Conservation (phyloP, 2,329 filamentous ascomycete genomes). For the Capronia epimyces region DNA sequence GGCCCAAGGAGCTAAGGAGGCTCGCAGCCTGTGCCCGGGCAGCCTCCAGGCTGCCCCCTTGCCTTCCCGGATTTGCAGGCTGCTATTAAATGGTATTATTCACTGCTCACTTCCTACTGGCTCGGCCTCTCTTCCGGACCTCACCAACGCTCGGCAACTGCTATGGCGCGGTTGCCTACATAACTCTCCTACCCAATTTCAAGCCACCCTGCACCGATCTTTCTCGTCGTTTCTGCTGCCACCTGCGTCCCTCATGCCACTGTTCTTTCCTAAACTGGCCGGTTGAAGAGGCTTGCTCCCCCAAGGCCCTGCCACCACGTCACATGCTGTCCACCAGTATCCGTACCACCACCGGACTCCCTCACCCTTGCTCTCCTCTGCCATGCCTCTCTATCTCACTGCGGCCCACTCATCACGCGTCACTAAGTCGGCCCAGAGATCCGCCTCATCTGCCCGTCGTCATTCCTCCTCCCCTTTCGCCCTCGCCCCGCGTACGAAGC, state of each 20-base stretch:
- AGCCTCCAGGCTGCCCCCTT: background rate
- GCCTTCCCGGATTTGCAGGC: background rate
- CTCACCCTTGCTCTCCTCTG: conserved; percentile 17
- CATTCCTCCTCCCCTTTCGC: conserved; percentile 39
- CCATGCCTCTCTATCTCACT: conserved; percentile 46
- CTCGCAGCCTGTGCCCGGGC: background rate
- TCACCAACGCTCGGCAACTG: background rate
- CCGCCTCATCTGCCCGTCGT: conserved; percentile 27
- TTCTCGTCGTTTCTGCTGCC: background rate
- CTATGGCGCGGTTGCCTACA: too few species aligned
- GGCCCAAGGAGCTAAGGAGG: too few species aligned
- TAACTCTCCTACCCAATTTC: conserved; percentile 21
- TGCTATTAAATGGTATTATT: background rate
- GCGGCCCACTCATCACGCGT: conserved; percentile 45
- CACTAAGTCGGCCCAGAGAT: conserved; percentile 36
- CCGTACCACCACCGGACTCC: background rate
- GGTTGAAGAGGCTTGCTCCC: too few species aligned
- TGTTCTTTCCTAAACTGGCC: background rate
- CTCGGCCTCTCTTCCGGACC: conserved; percentile 6
- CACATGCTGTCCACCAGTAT: background rate
- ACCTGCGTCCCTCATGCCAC: conserved; percentile 8
- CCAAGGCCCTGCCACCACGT: background rate
- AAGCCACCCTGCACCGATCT: background rate
- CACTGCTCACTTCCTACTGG: conserved; percentile 4
- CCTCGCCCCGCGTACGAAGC: conserved; percentile 39